Evolutionary conservation across 208 protist species (phyloP).

Genomic region (Leishmania tarentolae): DNA sequence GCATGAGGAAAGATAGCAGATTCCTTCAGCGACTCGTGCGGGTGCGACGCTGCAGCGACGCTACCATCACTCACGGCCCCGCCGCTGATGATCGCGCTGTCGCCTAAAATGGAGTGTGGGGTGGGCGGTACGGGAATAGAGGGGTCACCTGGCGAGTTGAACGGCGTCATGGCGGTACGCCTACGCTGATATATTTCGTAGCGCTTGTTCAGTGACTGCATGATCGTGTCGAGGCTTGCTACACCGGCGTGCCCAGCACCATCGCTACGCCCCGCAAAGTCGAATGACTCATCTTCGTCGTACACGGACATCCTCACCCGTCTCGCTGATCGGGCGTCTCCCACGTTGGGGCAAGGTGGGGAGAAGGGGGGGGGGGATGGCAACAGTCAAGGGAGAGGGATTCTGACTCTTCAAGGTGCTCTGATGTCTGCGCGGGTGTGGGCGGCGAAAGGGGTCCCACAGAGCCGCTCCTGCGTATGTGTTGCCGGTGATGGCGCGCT

Average conservation of each 20-base stretch:
- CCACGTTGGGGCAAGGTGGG: neutral
- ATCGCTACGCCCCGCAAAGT: neutral
- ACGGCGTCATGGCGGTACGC: slow-evolving; percentile 25
- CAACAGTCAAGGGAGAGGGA: neutral
- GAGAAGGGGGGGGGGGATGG: neutral
- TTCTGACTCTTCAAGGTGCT: neutral
- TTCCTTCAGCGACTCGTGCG: neutral
- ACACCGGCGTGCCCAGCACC: neutral
- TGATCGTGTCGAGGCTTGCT: slow-evolving; percentile 24
- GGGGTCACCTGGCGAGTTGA: slow-evolving; percentile 16
- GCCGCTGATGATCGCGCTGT: slow-evolving; percentile 19
- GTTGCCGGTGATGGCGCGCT: neutral
- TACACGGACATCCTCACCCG: neutral
- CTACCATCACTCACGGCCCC: slow-evolving; percentile 1
- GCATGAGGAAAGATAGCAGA: slow-evolving; percentile 10
- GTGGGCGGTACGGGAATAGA: slow-evolving; percentile 9
- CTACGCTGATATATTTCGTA: slow-evolving; percentile 35
- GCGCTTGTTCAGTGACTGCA: slow-evolving; percentile 34
- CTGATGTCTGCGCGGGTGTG: neutral
- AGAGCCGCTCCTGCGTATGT: neutral
- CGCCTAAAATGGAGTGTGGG: slow-evolving; percentile 25
- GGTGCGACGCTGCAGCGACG: neutral
- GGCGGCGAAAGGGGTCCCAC: neutral
- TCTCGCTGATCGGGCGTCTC: neutral
- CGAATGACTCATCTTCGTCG: slow-evolving; percentile 1